Base-by-base conservation (phyloP, 108 stramenopile species). In the Cylindrotheca fusiformis region DNA sequence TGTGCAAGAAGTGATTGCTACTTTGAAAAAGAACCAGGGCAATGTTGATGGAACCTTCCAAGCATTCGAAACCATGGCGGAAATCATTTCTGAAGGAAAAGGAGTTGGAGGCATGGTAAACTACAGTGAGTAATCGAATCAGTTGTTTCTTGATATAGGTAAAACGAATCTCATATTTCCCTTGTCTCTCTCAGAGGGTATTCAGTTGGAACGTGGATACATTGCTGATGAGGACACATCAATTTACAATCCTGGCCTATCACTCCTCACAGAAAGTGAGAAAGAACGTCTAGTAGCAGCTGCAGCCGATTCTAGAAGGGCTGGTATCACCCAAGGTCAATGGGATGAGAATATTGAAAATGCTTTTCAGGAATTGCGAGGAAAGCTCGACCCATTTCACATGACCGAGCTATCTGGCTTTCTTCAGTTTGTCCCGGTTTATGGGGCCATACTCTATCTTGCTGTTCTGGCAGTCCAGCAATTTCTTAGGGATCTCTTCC, bases 201-300 rank as follows among this genome's bases (percentile, higher is more conserved):
- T 92, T 26, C 59, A 69, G 59, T 79, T 92, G 36, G 77, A 85
- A 46, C 79, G 84, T 32, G 90, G 87, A 8, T 85, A 77, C 48
- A 67, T 92, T 8, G 81, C 90, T 48, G 90, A 92, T 55, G 90
- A 92, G 65, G 90, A 92, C 63, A 88, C 87, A 2, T 75, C 84
- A 53, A 87, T 92, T 49, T 92, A 92, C 84, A 92, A 92, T 74
- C 90, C 90, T 3, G 90, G 87, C 2, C 51, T 92, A 29, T 76
- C 85, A 0, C 72, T 92, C 14, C 56, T 92, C 8, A 88, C 87
- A 14, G 81, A 76, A 63, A 67, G 71, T 4, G 90, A 92, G 66
- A 92, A 92, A 67, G 81, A 85, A 60, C 78, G 83, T 0, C 55
- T 92, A 53, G 77, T 87, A 10, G 69, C 73, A 29, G 83, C 81